Conservation (phyloP, 116 monocot genomes). For the Thalassia testudinum region DNA sequence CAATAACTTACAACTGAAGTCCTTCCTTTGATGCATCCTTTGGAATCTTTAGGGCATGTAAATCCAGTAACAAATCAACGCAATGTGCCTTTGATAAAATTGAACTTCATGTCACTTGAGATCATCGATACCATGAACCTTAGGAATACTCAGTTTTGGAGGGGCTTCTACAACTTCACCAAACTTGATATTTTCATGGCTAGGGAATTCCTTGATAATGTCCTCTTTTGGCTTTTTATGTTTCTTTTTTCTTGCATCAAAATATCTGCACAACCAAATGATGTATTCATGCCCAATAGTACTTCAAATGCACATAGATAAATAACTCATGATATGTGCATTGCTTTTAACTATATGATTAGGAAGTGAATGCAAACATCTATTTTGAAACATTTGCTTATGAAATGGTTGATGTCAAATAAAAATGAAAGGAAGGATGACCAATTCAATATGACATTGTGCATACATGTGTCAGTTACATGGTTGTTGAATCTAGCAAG, state of each 20-base stretch:
- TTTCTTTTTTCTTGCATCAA: conserved; percentile 64
- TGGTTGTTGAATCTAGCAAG: too few relatives aligned
- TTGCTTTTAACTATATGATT: too few relatives aligned
- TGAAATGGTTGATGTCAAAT: too few relatives aligned
- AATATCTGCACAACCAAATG: conserved; percentile 20
- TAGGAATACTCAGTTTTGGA: conserved; percentile 59
- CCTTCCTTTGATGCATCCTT: conserved; percentile 56
- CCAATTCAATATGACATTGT: too few relatives aligned
- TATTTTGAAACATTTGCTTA: too few relatives aligned
- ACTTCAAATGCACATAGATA: too few relatives aligned
- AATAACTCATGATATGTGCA: too few relatives aligned
- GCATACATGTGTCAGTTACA: too few relatives aligned
- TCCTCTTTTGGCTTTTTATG: conserved; percentile 38
- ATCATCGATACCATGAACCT: conserved; percentile 23
- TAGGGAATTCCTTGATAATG: conserved; percentile 48
- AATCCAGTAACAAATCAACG: background rate
- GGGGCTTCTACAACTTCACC: conserved; percentile 92
- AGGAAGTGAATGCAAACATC: too few relatives aligned
- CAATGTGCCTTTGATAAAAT: background rate
- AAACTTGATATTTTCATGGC: conserved; percentile 75
- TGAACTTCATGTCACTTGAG: background rate
- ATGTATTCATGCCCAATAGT: too few relatives aligned
- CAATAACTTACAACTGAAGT: conserved; percentile 48
- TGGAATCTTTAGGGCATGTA: conserved; percentile 21
- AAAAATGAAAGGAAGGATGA: too few relatives aligned